Percentiles rank a stretch among this genome's conserved stretches.
These are phyloP conservation scores for Chloranthus sessilifolius DNA, from an alignment of 164 flowering plant genomes.

Conservation along the genomic window DNA sequence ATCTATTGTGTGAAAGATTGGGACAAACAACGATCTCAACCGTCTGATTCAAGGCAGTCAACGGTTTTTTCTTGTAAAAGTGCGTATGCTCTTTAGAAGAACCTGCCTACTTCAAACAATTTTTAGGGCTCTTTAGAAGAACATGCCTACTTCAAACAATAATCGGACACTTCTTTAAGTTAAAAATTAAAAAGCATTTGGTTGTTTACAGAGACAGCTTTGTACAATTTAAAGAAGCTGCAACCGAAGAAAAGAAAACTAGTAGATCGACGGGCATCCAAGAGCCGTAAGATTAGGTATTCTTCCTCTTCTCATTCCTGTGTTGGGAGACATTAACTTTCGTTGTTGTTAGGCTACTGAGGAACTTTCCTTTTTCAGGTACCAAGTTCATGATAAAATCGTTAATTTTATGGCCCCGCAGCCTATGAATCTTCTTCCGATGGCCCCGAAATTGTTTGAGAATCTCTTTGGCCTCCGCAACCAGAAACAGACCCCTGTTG, in stretches of 20 bases:
- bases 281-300: slow-evolving; percentile 90
- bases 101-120: no score
- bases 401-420: slow-evolving; percentile 85
- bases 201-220: slow-evolving; percentile 49
- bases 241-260: slow-evolving; percentile 77
- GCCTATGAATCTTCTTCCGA: slow-evolving; percentile 55
- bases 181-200: no score
- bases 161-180: no score
- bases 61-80: no score
- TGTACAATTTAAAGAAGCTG: slow-evolving; percentile 59
- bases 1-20: no score
- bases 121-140: no score
- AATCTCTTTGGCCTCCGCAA: slow-evolving; percentile 63
- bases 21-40: no score
- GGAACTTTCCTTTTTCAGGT: slow-evolving; percentile 35
- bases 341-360: not conserved
- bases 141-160: no score
- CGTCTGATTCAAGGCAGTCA: no score
- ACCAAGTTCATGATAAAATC: slow-evolving; percentile 74
- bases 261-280: slow-evolving; percentile 89
- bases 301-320: not conserved
- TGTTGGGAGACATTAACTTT: not conserved
- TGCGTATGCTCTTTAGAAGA: no score
- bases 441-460: slow-evolving; percentile 72
- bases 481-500: slow-evolving; percentile 20